A percentile compares a stretch with the other conserved stretches of the same genome.
Conservation (phyloP, 1,139 yeast species). For the Lodderomyces orthopsilosis region DNA sequence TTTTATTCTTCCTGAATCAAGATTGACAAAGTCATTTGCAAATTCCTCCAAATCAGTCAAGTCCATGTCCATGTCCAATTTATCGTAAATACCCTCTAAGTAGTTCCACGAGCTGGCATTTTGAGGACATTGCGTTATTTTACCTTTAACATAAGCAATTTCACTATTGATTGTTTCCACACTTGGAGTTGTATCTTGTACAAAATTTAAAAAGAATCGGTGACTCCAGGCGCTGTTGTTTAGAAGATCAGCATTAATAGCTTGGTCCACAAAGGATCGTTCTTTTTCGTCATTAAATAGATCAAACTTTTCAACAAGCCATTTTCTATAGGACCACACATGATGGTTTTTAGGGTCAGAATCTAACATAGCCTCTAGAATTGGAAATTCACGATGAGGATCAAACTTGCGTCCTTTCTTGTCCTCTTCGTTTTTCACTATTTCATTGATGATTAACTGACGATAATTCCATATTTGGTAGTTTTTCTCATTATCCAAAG, state of each 20-base stretch:
- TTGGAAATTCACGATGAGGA: conserved; percentile 57
- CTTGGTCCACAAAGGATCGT: conserved; percentile 46
- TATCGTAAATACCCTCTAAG: conserved; percentile 56
- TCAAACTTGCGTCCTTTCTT: conserved; percentile 27
- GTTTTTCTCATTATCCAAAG: conserved; percentile 78
- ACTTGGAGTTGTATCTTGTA: conserved; percentile 17
- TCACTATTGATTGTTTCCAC: conserved; percentile 21
- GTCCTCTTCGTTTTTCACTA: conserved; percentile 16
- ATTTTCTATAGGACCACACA: conserved; percentile 89
- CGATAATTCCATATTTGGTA: conserved; percentile 97
- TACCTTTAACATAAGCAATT: conserved; percentile 40
- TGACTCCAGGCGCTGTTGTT: conserved; percentile 96
- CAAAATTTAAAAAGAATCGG: conserved; percentile 58
- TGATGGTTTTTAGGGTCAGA: conserved; percentile 91
- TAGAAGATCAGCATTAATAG: conserved; percentile 62
- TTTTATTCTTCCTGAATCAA: conserved; percentile 27
- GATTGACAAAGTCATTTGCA: conserved; percentile 39
- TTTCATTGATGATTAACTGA: conserved; percentile 50
- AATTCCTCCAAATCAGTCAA: conserved; percentile 41
- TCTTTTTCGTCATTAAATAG: conserved; percentile 49
- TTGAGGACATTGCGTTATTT: conserved; percentile 65
- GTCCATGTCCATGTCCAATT: conserved; percentile 26
- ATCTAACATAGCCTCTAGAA: conserved; percentile 63
- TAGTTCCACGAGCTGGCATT: conserved; percentile 92
- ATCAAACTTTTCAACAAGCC: conserved; percentile 62